Percentiles rank a stretch among this genome's conserved stretches.
Conservation (phyloP, 331 rosid genomes). For the Malus hybrid region DNA sequence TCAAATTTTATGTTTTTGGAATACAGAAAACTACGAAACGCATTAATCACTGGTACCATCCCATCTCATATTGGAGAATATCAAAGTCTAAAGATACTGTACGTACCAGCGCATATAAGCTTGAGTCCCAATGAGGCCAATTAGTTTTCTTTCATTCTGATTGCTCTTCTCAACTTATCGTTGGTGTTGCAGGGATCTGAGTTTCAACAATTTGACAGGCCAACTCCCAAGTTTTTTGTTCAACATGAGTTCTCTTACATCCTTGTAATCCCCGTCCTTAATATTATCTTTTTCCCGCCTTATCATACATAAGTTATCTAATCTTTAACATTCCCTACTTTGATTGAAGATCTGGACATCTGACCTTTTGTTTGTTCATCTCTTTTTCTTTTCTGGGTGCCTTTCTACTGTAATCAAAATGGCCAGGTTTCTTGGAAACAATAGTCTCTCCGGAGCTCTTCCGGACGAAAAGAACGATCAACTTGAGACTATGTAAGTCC, state of each 20-base stretch:
- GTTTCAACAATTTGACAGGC: too few relatives aligned
- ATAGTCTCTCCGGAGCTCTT: conserved; percentile 42
- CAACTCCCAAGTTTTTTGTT: conserved; percentile 28
- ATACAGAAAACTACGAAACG: conserved; percentile 53
- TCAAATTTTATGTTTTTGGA: not conserved
- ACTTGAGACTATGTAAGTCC: conserved; percentile 53
- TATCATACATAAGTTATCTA: not conserved
- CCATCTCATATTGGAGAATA: conserved; percentile 48
- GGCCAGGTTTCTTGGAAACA: conserved; percentile 71
- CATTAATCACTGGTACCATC: conserved; percentile 46
- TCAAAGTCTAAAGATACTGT: conserved; percentile 8
- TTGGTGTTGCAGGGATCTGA: too few relatives aligned
- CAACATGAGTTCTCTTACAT: conserved; percentile 35
- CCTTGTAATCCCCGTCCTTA: conserved; percentile 29
- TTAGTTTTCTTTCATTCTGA: too few relatives aligned
- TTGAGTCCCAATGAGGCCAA: too few relatives aligned
- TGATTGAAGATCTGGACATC: not conserved
- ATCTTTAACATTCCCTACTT: too few relatives aligned
- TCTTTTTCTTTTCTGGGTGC: not conserved
- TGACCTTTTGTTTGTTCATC: not conserved
- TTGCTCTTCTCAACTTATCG: too few relatives aligned
- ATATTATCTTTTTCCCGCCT: not conserved
- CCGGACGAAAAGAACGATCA: conserved; percentile 32
- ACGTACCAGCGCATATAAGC: too few relatives aligned
- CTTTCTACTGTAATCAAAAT: not conserved